Conservation (phyloP, 192 early-diverging fungal genomes). For the Geosiphon pyriformis region DNA sequence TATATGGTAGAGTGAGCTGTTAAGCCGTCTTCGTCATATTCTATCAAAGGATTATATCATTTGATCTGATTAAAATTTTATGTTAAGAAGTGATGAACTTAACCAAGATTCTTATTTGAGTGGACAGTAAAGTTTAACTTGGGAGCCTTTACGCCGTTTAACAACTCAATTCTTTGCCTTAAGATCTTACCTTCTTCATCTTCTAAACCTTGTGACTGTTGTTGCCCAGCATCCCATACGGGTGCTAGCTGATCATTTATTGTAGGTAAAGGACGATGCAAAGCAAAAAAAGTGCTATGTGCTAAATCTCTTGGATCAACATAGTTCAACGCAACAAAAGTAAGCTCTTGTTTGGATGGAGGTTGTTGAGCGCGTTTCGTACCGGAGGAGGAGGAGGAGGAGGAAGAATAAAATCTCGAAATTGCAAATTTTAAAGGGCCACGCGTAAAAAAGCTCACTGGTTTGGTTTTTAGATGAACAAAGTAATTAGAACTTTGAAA, state of each 20-base stretch:
- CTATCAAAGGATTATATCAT: conserved; percentile 5
- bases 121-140: no score
- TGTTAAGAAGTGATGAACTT: no score
- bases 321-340: conserved; percentile 1
- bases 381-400: conserved; percentile 2
- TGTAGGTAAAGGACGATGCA: conserved; percentile 46
- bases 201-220: background rate
- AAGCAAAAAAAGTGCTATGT: conserved; percentile 54
- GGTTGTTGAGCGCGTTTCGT: background rate
- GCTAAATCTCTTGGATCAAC: conserved; percentile 38
- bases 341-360: background rate
- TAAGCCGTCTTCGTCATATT: conserved; percentile 2
- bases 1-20: background rate
- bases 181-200: conserved; percentile 1
- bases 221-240: background rate
- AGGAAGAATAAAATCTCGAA: background rate
- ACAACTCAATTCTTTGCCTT: no score
- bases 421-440: background rate
- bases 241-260: background rate
- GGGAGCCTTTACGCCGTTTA: no score
- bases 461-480: background rate
- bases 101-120: no score
- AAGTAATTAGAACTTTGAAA: background rate
- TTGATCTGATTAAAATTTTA: no score
- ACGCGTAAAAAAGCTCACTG: background rate